These are phyloP conservation scores for Aureobasidium sp. DNA, from an alignment of 2,329 filamentous ascomycete genomes.

Conservation along the genomic window DNA sequence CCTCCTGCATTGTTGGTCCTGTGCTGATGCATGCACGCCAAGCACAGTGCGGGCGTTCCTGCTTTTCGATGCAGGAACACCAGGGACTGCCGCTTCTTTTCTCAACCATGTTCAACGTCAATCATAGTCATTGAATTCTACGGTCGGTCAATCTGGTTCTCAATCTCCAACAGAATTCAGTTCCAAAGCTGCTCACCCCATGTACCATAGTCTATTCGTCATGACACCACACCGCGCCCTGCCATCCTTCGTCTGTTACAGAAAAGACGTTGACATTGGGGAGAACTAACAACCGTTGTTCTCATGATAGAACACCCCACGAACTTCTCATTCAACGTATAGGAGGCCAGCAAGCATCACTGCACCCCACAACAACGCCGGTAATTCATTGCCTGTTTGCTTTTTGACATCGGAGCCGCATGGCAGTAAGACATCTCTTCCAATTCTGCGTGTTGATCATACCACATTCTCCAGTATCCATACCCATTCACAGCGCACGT, in stretches of 20 bases:
- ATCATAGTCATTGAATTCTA: neutral
- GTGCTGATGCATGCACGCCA: constrained; percentile 5
- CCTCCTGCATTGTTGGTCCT: constrained; percentile 1
- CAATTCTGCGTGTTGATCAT: neutral
- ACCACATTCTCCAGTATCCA: neutral
- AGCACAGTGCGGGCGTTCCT: neutral
- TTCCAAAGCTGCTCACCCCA: neutral
- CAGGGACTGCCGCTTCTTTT: neutral
- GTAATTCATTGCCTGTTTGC: constrained; percentile 1
- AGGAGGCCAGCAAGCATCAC: neutral
- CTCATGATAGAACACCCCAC: neutral
- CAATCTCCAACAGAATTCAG: neutral
- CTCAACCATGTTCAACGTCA: neutral
- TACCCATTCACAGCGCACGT: constrained; percentile 2
- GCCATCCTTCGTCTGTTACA: neutral
- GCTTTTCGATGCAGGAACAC: neutral
- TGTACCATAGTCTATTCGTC: neutral
- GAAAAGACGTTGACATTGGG: constrained; percentile 6
- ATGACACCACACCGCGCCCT: neutral
- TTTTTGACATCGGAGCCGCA: constrained; percentile 10
- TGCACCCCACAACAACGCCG: neutral
- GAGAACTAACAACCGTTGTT: constrained; percentile 4
- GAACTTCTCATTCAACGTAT: neutral
- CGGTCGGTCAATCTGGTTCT: neutral
- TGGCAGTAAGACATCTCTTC: constrained; percentile 6